Base-by-base conservation (phyloP, 2,329 filamentous ascomycete species). In the Fusarium xyrophilum region DNA sequence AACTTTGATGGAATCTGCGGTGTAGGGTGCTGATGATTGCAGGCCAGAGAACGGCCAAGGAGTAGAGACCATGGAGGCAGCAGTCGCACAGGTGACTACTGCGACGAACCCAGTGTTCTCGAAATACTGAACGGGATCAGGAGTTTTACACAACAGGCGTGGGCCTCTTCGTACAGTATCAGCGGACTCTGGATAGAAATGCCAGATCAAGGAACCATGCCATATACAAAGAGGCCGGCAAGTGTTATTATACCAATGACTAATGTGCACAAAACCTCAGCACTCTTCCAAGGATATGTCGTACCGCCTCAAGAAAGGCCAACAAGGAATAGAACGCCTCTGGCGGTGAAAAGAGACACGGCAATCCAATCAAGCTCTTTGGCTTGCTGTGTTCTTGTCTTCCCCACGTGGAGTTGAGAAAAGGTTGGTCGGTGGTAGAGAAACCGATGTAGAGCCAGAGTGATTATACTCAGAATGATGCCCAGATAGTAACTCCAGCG, bases 401-500 rank as follows among this genome's bases (percentile, higher is more conserved):
- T 80, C 38, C 76, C 73, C 27, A 79, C 71, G 61, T 83, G 80
- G 21, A 83, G 78, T 73, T 81, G 79, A 23, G 77, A 71, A 71
- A 79, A 84, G 11, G 78, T 79, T 1, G 84, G 82, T 27, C 82
- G 83, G 65, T 80, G 79, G 73, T 85, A 85, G 57, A 82, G 80
- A 64, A 82, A 76, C 35, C 75, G 74, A 59, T 80, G 84, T 10
- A 83, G 76, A 3, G 77, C 69, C 4, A 82, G 68, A 14, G 79
- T 75, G 25, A 82, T 60, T n/a, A 75, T 76, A 36, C 76, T 78
- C 57, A 82, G 75, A 54, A 84, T 82, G 67, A 82, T 81, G 58
- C 80, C 80, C 7, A 86, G 68, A 67, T 82, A 85, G 71, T 82
- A 86, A 57, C 75, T 79, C 82, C 83, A 84, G 40, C 84, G 77